A percentile compares a stretch with the other conserved stretches of the same genome.
These are phyloP conservation scores for Tremellales sp. DNA, from an alignment of 1,284 basidiomycete genomes.

Conservation along the genomic window DNA sequence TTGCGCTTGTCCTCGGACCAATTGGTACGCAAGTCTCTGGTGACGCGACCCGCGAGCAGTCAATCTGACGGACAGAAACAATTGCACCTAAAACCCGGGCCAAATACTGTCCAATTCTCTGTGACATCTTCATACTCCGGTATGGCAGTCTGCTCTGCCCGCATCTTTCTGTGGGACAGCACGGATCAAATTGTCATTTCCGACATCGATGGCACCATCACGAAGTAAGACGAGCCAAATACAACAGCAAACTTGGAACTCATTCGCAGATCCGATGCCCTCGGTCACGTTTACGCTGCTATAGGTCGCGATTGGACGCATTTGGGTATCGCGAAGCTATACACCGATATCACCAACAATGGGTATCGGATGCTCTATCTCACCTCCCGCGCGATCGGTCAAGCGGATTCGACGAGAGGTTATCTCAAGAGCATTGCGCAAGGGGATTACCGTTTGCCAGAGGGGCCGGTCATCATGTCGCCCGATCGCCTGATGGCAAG, in stretches of 20 bases:
- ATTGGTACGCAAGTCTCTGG: slow-evolving; percentile 57
- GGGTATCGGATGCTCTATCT: slow-evolving; percentile 99
- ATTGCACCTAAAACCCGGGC: slow-evolving; percentile 78
- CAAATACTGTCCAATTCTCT: slow-evolving; percentile 91
- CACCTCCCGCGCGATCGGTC: slow-evolving; percentile 94
- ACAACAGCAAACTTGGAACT: not conserved
- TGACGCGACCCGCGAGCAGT: not conserved
- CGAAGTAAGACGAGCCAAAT: slow-evolving; percentile 62
- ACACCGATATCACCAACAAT: slow-evolving; percentile 92
- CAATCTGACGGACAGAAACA: slow-evolving; percentile 61
- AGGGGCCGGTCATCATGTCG: slow-evolving; percentile 99
- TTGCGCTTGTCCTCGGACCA: slow-evolving; percentile 80
- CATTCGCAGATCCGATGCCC: slow-evolving; percentile 75
- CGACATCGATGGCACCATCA: slow-evolving; percentile 99
- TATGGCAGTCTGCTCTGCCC: slow-evolving; percentile 78
- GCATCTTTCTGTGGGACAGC: slow-evolving; percentile 94
- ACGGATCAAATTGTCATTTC: slow-evolving; percentile 88
- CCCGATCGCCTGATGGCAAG: slow-evolving; percentile 94
- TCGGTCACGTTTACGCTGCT: slow-evolving; percentile 97
- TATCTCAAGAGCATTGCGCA: slow-evolving; percentile 95
- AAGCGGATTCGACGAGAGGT: slow-evolving; percentile 93
- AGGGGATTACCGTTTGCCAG: slow-evolving; percentile 90
- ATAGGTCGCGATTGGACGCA: slow-evolving; percentile 99
- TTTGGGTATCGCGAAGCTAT: slow-evolving; percentile 93
- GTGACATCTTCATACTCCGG: slow-evolving; percentile 78